A percentile compares a stretch with the other conserved stretches of the same genome.
phyloP scores from a whole-genome alignment of 306 rosid species.

The Begonia peltatifolia region DNA sequence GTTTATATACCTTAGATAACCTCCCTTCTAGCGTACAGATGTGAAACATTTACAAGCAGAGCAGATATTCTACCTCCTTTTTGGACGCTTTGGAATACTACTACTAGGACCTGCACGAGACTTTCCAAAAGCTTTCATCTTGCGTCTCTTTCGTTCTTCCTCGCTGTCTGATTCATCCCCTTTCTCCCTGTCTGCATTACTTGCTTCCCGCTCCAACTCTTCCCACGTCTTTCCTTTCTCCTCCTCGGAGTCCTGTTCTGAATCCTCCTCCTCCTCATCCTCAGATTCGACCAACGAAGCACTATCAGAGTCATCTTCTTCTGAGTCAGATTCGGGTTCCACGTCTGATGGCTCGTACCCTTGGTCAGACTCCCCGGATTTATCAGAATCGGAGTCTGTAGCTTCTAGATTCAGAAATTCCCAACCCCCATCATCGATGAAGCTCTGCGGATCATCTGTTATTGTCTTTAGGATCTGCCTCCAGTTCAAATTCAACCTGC shows the following conservation, averaged over 20 bases:
- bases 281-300: conserved; percentile 83
- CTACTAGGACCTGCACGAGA: conserved; percentile 35
- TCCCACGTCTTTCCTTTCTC: conserved; percentile 81
- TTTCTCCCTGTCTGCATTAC: conserved; percentile 82
- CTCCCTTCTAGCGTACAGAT: too few relatives aligned
- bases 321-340: conserved; percentile 80
- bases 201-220: conserved; percentile 95
- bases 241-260: conserved; percentile 31
- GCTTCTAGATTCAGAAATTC: conserved; percentile 91
- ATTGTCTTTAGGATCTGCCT: conserved; percentile 88
- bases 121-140: conserved; percentile 74
- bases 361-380: conserved; percentile 71
- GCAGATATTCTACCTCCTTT: conserved; percentile 30
- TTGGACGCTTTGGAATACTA: conserved; percentile 48
- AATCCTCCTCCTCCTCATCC: conserved; percentile 43
- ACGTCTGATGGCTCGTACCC: conserved; percentile 82
- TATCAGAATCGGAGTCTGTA: conserved; percentile 77
- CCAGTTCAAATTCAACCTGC: conserved; percentile 94
- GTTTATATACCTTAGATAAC: too few relatives aligned
- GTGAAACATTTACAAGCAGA: too few relatives aligned
- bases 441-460: conserved; percentile 84
- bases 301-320: conserved; percentile 69
- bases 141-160: conserved; percentile 83
- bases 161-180: conserved; percentile 86
- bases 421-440: conserved; percentile 97